Conservation (phyloP, 2,329 filamentous ascomycete genomes). For the Elsinoe batatas region DNA sequence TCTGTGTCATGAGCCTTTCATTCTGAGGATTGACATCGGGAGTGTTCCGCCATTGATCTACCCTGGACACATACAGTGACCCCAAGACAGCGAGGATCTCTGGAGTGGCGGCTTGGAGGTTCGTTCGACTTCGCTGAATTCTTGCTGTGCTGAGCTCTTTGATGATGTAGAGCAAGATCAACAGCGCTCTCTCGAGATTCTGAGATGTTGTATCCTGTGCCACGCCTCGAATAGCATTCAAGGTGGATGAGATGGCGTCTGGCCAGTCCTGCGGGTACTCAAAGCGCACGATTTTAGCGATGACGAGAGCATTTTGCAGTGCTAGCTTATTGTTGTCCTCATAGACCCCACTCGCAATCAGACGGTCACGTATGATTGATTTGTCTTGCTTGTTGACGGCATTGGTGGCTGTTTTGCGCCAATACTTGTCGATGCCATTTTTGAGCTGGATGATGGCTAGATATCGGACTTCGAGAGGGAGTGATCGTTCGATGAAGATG, state of each 20-base stretch:
- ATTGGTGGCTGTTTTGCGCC: slow-evolving; percentile 70
- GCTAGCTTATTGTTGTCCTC: slow-evolving; percentile 69
- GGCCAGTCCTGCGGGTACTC: slow-evolving; percentile 85
- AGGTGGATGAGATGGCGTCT: slow-evolving; percentile 43
- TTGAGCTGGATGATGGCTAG: slow-evolving; percentile 90
- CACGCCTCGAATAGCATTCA: slow-evolving; percentile 53
- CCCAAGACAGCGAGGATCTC: slow-evolving; percentile 75
- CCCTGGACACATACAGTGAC: slow-evolving; percentile 66
- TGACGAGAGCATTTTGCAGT: slow-evolving; percentile 76
- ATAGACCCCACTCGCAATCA: slow-evolving; percentile 66
- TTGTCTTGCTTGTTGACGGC: slow-evolving; percentile 62
- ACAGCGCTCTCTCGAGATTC: slow-evolving; percentile 62
- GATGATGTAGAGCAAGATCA: slow-evolving; percentile 72
- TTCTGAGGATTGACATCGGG: slow-evolving; percentile 44
- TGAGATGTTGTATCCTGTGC: slow-evolving; percentile 38
- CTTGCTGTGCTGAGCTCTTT: slow-evolving; percentile 83
- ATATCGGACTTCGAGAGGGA: slow-evolving; percentile 71
- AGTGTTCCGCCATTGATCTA: slow-evolving; percentile 50
- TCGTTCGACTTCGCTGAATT: slow-evolving; percentile 62
- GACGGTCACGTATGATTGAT: slow-evolving; percentile 58
- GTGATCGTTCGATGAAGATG: slow-evolving; percentile 68
- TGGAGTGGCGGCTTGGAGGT: slow-evolving; percentile 66
- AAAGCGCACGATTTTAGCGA: slow-evolving; percentile 78
- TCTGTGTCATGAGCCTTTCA: slow-evolving; percentile 61
- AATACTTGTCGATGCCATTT: slow-evolving; percentile 91